A percentile compares a stretch with the other conserved stretches of the same genome.
Conservation (phyloP, 2,329 filamentous ascomycete genomes). For the Parascedosporium putredinis region DNA sequence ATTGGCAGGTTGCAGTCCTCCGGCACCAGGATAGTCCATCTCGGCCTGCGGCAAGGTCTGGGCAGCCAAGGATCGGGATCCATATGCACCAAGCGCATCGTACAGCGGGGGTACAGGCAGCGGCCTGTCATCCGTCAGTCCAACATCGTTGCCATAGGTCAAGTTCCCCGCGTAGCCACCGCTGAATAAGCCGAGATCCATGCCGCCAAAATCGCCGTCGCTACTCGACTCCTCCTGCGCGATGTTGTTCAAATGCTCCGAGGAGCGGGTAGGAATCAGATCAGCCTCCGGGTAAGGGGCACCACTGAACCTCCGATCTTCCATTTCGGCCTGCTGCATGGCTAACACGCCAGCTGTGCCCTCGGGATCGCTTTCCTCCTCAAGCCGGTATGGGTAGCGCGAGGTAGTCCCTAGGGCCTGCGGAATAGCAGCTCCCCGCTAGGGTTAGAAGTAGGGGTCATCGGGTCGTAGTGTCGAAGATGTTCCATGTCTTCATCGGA, state of each 20-base stretch:
- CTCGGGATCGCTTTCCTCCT: conserved; percentile 79
- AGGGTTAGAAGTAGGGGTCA: conserved; percentile 28
- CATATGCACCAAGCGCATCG: conserved; percentile 18
- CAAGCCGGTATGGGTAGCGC: conserved; percentile 14
- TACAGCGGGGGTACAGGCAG: conserved; percentile 34
- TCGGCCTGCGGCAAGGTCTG: conserved; percentile 49
- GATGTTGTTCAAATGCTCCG: conserved; percentile 34
- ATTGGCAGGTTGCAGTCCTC: conserved; percentile 58
- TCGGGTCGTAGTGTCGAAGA: conserved; percentile 40
- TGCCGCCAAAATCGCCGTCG: conserved; percentile 60
- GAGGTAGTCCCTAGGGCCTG: conserved; percentile 19
- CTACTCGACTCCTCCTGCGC: conserved; percentile 44
- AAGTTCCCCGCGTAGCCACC: conserved; percentile 54
- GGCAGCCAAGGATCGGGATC: conserved; percentile 23
- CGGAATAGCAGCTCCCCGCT: not conserved
- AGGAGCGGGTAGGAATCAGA: not conserved
- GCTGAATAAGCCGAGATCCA: conserved; percentile 66
- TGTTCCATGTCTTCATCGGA: conserved; percentile 35
- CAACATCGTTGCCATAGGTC: conserved; percentile 38
- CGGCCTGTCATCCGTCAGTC: conserved; percentile 33
- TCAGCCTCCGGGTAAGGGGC: conserved; percentile 13
- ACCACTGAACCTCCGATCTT: conserved; percentile 44
- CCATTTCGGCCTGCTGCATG: conserved; percentile 74
- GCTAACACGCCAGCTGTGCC: conserved; percentile 75
- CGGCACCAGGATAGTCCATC: conserved; percentile 84